Evolutionary conservation across 176 grass and related monocot species (phyloP), one percentile per base, ranked within the genome.

Genomic region (Eleusine coracana): DNA sequence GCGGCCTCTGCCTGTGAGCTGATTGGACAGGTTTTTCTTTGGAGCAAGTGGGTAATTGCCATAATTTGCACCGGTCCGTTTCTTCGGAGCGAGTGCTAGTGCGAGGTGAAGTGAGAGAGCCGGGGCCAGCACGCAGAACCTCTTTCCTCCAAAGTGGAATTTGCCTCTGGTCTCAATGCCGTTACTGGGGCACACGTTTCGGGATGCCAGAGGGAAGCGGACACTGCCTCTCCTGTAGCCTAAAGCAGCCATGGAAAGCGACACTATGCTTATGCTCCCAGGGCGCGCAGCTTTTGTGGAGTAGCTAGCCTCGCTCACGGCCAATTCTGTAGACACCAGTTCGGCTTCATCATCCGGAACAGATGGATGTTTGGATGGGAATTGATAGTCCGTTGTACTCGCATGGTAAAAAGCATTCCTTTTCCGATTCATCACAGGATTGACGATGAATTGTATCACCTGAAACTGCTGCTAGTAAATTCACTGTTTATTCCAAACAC

Each of bases 131-230:
- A 2, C 31, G 31, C 67, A 10, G 70, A 72, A 36, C 70, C 41
- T 85, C 59, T 84, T 41, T 68, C 6, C 61, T 68, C 80, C 74
- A 68, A 75, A 90, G 84, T 75, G 88, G 74, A 90, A 90, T 83
- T 83, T 86, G 59, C 68, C 51, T 68, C 61, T 86, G 69, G 62
- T 70, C 74, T 75, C 80, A 78, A 74, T 79, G 88, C 88, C 88
- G 88, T 90, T 90, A 90, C 80, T 80, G 84, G 80, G 74, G 88
- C 88, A 83, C 84, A 87, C 80, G 88, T 90, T 83, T 90, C 84
- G 75, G 84, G 80, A 83, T 77, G 84, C 75, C 84, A 87, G 80
- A 87, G 68, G 67, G 84, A 83, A 87, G 69, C 84, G 73, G 84
- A 75, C 75, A 75, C 80, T 86, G 88, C 2, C 68, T 82, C 54